Conservation (phyloP, 306 rosid genomes). For the Abrus precatorius region DNA sequence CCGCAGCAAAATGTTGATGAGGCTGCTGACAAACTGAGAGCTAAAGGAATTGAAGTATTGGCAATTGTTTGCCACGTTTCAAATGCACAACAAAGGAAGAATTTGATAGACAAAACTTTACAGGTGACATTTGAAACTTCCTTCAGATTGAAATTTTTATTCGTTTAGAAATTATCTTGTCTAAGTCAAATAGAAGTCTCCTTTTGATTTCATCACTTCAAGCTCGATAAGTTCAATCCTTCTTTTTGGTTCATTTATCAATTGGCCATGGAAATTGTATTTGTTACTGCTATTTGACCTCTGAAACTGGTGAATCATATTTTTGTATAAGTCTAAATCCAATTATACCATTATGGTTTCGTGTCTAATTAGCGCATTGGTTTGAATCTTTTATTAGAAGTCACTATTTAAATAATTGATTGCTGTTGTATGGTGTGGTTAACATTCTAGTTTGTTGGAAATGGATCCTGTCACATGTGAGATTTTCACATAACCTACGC, state of each 20-base stretch:
- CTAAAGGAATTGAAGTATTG: slow-evolving; percentile 69
- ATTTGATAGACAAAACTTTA: slow-evolving; percentile 70
- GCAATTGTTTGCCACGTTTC: slow-evolving; percentile 87
- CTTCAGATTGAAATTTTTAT: background rate
- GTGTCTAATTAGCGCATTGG: background rate
- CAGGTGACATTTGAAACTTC: slow-evolving; percentile 57
- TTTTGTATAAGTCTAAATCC: background rate
- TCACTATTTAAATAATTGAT: background rate
- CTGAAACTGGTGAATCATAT: background rate
- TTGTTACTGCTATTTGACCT: background rate
- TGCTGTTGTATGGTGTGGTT: slow-evolving; percentile 19
- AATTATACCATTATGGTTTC: background rate
- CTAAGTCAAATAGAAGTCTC: background rate
- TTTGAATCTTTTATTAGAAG: background rate
- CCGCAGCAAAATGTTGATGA: slow-evolving; percentile 79
- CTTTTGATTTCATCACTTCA: background rate
- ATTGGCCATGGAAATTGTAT: background rate
- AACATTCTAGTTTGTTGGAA: background rate
- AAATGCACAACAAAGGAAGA: slow-evolving; percentile 75
- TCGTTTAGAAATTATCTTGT: background rate
- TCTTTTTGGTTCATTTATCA: background rate
- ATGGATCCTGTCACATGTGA: background rate
- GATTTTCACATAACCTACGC: background rate
- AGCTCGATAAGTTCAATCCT: slow-evolving; percentile 3
- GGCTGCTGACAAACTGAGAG: slow-evolving; percentile 72